A percentile compares a stretch with the other conserved stretches of the same genome.
phyloP scores from a whole-genome alignment of 2,329 filamentous ascomycete genomes.

The Escovopsis sp. region DNA sequence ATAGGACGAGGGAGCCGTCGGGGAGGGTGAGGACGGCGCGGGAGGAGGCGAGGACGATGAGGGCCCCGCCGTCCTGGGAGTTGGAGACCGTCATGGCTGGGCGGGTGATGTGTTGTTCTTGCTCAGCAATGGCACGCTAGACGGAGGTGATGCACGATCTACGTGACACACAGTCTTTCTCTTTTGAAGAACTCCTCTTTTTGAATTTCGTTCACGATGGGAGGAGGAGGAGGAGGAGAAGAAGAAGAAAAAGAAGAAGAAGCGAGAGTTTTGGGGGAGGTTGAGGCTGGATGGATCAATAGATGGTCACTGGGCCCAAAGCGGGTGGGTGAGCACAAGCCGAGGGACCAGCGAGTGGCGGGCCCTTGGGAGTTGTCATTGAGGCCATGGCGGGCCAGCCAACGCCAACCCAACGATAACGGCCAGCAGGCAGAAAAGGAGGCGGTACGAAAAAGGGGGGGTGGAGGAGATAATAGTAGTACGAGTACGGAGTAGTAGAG shows the following conservation, averaged over 20 bases:
- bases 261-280: neutral
- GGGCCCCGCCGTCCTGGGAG: conserved; percentile 16
- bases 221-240: neutral
- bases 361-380: too few species aligned
- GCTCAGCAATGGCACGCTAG: neutral
- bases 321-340: too few species aligned
- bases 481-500: too few species aligned
- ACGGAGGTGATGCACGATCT: too few species aligned
- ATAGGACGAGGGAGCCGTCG: conserved; percentile 46
- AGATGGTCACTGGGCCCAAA: too few species aligned
- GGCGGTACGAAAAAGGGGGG: too few species aligned
- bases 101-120: neutral
- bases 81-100: conserved; percentile 18
- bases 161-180: too few species aligned
- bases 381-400: too few species aligned
- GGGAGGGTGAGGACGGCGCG: conserved; percentile 66
- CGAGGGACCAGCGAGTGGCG: too few species aligned
- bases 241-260: neutral
- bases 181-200: neutral
- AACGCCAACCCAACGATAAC: too few species aligned
- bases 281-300: conserved; percentile 1
- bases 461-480: neutral
- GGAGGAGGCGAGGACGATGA: conserved; percentile 71
- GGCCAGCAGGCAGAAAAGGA: too few species aligned
- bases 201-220: neutral